A percentile compares a stretch with the other conserved stretches of the same genome.
These are phyloP conservation scores for Exophiala viscosa DNA, from an alignment of 2,329 filamentous ascomycete species.

Conservation along the genomic window DNA sequence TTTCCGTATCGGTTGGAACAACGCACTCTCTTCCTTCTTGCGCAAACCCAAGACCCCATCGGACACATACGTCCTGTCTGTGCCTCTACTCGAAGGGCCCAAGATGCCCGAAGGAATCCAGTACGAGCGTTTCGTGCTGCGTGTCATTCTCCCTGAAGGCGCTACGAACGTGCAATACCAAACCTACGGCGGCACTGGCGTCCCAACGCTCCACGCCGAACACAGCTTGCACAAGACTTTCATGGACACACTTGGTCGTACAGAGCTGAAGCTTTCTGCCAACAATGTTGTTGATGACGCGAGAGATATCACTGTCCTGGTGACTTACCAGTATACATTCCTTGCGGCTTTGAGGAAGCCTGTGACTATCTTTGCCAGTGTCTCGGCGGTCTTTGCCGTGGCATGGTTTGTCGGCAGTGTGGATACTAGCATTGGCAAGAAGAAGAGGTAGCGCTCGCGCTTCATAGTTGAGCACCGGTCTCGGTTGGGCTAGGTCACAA, in stretches of 20 bases:
- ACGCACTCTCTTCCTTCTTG: constrained; percentile 72
- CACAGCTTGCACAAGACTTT: constrained; percentile 75
- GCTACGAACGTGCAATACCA: constrained; percentile 61
- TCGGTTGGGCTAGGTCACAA: background rate
- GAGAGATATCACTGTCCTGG: constrained; percentile 61
- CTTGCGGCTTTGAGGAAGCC: constrained; percentile 78
- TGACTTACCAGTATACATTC: constrained; percentile 82
- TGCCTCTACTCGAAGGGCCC: constrained; percentile 90
- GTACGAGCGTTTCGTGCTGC: constrained; percentile 75
- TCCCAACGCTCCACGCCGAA: constrained; percentile 65
- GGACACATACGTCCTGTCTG: constrained; percentile 77
- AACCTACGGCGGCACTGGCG: constrained; percentile 73
- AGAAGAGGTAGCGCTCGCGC: constrained; percentile 25
- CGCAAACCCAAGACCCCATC: constrained; percentile 56
- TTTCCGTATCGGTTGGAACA: constrained; percentile 95
- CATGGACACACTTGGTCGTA: constrained; percentile 88
- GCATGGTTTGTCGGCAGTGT: constrained; percentile 73
- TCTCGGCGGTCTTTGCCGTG: constrained; percentile 69
- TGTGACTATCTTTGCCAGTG: constrained; percentile 69
- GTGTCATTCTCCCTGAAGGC: constrained; percentile 85
- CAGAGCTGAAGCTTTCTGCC: constrained; percentile 73
- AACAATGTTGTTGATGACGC: constrained; percentile 88
- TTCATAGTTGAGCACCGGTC: background rate
- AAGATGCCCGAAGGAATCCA: constrained; percentile 80
- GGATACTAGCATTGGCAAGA: constrained; percentile 73